These are phyloP conservation scores for Brassica cretica DNA, from an alignment of 345 rosid genomes.

Conservation along the genomic window DNA sequence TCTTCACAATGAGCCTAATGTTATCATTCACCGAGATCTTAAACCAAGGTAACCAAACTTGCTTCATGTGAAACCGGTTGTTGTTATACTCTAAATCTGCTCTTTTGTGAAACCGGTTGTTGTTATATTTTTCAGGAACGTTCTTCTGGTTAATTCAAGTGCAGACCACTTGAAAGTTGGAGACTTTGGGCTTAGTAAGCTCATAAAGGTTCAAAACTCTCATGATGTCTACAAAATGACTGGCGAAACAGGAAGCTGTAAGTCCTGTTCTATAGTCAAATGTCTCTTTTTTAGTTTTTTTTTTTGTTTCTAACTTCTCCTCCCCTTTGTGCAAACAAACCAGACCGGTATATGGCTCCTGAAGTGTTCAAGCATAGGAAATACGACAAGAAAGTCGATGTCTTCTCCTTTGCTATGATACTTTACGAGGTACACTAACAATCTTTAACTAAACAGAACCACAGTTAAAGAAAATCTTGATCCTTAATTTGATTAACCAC, in stretches of 20 bases:
- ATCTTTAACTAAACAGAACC: conserved; percentile 5
- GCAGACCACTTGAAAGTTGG: conserved; percentile 99
- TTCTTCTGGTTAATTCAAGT: conserved; percentile 89
- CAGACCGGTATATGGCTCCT: conserved; percentile 99
- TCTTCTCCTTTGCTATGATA: conserved; percentile 97
- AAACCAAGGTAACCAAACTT: conserved; percentile 73
- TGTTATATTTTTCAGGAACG: conserved; percentile 60
- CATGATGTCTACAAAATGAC: conserved; percentile 99
- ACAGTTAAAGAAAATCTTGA: conserved; percentile 14
- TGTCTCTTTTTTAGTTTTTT: not conserved
- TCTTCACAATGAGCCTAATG: conserved; percentile 98
- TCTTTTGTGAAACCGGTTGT: not conserved
- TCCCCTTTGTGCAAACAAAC: conserved; percentile 39
- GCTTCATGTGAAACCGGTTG: not conserved
- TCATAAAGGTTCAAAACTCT: conserved; percentile 91
- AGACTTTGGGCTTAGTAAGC: conserved; percentile 97
- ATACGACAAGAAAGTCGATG: conserved; percentile 98
- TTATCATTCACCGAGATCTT: conserved; percentile 88
- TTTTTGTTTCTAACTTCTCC: conserved; percentile 27
- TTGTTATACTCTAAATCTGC: not conserved
- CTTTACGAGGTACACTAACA: conserved; percentile 70
- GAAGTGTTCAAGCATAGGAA: conserved; percentile 96
- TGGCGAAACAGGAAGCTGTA: conserved; percentile 98
- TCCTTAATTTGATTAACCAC: not conserved
- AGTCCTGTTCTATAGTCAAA: conserved; percentile 43